Evolutionary conservation across 768 basidiomycete genomes (phyloP).

Genomic region (Butyriboletus loyo): DNA sequence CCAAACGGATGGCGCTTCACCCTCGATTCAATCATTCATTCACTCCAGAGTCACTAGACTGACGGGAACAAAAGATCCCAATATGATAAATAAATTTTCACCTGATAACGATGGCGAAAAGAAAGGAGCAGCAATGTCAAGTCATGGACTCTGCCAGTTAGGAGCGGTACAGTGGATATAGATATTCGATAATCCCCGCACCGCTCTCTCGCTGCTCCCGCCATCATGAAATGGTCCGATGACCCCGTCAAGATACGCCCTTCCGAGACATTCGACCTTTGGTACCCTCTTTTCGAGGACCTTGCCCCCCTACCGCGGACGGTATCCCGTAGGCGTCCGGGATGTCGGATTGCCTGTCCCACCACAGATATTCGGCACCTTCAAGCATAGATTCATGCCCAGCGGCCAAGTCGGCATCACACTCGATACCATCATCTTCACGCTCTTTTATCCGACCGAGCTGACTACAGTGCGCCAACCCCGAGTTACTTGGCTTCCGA

Average conservation of each 20-base stretch:
- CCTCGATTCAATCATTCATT: no score
- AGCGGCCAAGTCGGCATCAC: slow-evolving; percentile 24
- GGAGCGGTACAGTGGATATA: no score
- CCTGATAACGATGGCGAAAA: no score
- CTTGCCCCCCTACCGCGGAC: slow-evolving; percentile 30
- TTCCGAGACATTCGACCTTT: slow-evolving; percentile 3
- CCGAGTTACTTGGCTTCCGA: slow-evolving; percentile 28
- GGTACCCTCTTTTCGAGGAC: slow-evolving; percentile 24
- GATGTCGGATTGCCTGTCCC: slow-evolving; percentile 32
- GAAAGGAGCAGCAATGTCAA: no score
- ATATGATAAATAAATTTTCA: no score
- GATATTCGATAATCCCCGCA: not conserved
- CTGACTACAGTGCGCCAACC: not conserved
- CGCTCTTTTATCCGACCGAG: slow-evolving; percentile 33
- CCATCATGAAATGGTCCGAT: not conserved
- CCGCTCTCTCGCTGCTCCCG: not conserved
- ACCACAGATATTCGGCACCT: slow-evolving; percentile 24
- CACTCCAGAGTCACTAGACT: no score
- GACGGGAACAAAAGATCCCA: no score
- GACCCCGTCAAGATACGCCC: not conserved
- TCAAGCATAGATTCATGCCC: slow-evolving; percentile 23
- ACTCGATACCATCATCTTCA: slow-evolving; percentile 31
- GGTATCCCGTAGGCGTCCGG: slow-evolving; percentile 30
- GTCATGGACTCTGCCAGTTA: no score
- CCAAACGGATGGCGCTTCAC: no score